Conservation (phyloP, 2,329 filamentous ascomycete genomes). For the Colletotrichum viniferum region DNA sequence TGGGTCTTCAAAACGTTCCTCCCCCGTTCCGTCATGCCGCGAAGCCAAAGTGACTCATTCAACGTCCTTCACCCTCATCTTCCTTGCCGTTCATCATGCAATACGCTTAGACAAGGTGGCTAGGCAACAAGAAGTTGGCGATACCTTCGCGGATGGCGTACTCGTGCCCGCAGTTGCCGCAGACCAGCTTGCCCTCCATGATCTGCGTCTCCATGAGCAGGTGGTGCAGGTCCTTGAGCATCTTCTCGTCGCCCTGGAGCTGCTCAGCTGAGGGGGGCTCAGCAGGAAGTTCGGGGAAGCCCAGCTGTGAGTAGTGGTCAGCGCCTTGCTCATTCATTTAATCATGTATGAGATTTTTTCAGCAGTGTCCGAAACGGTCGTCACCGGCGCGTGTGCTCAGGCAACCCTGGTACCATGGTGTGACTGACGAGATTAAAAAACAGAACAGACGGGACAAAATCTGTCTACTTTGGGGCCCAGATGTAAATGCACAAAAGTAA, state of each 20-base stretch:
- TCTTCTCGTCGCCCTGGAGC: conserved; percentile 69
- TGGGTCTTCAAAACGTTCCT: neutral
- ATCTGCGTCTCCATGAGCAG: conserved; percentile 90
- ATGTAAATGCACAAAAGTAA: neutral
- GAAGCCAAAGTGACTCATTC: neutral
- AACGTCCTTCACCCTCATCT: neutral
- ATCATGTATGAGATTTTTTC: neutral
- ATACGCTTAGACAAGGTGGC: conserved; percentile 73
- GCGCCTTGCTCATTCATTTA: neutral
- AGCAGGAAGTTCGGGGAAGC: conserved; percentile 75
- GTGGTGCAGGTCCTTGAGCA: conserved; percentile 78
- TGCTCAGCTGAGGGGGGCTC: conserved; percentile 66
- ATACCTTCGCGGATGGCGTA: conserved; percentile 96
- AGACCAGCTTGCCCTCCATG: conserved; percentile 85
- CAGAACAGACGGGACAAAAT: neutral
- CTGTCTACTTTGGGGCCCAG: too few species aligned
- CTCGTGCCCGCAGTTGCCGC: conserved; percentile 89
- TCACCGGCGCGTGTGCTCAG: neutral
- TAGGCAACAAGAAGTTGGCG: conserved; percentile 92
- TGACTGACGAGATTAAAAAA: neutral
- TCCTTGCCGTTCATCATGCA: neutral
- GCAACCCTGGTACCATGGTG: neutral
- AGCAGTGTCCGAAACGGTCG: neutral
- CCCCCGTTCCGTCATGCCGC: neutral
- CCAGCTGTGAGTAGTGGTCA: conserved; percentile 60